Percentiles rank a stretch among this genome's conserved stretches.
Conservation (phyloP, 768 basidiomycete species). For the Agaricus blazei region DNA sequence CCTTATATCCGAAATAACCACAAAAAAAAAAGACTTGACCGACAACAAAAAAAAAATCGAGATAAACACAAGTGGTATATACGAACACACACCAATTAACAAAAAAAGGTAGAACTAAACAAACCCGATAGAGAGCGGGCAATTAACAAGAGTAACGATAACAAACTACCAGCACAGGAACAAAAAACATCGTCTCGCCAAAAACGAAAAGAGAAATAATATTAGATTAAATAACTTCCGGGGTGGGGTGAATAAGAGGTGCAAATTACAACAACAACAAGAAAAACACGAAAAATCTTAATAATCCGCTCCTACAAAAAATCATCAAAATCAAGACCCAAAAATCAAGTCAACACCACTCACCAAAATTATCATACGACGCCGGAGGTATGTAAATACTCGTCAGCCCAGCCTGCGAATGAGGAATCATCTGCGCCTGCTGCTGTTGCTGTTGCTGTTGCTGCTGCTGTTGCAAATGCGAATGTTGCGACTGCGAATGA, state of each 20-base stretch:
- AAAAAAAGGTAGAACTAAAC: too few relatives aligned
- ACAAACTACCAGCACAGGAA: neutral
- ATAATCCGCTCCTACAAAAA: neutral
- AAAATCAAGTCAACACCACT: slow-evolving; percentile 1
- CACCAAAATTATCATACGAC: slow-evolving; percentile 22
- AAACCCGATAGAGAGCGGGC: neutral
- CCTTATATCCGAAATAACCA: too few relatives aligned
- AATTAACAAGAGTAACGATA: neutral
- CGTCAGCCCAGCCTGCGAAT: neutral
- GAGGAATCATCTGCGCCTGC: neutral
- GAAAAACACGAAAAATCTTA: too few relatives aligned
- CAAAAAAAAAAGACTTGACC: too few relatives aligned
- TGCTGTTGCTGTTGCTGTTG: too few relatives aligned
- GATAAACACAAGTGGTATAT: too few relatives aligned
- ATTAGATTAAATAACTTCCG: neutral
- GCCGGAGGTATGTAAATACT: slow-evolving; percentile 19
- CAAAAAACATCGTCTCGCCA: neutral
- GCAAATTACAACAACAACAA: too few relatives aligned
- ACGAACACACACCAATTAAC: too few relatives aligned
- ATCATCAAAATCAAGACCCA: neutral
- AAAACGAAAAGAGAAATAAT: neutral
- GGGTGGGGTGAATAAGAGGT: too few relatives aligned
- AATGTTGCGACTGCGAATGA: neutral
- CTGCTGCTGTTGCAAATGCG: neutral
- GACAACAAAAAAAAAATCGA: too few relatives aligned